Evolutionary conservation across 1,139 yeast species (phyloP).

Genomic region (Yamadazyma diospyri): DNA sequence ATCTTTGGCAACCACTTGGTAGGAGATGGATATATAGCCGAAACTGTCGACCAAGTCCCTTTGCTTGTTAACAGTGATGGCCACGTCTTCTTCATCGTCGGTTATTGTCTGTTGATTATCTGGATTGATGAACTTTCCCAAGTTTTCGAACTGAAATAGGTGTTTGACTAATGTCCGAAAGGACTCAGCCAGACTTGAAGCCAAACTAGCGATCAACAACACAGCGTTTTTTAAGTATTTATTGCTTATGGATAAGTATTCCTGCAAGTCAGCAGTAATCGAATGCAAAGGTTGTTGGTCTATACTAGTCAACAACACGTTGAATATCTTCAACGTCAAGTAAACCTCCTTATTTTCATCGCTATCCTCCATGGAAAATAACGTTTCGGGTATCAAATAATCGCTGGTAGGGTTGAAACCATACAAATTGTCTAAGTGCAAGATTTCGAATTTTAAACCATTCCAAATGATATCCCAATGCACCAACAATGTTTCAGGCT

Average conservation of each 20-base stretch:
- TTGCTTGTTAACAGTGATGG: conserved; percentile 51
- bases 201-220: conserved; percentile 54
- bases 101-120: conserved; percentile 12
- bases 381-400: conserved; percentile 28
- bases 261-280: conserved; percentile 54
- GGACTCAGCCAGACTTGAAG: conserved; percentile 31
- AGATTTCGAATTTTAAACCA: conserved; percentile 79
- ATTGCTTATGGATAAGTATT: conserved; percentile 47
- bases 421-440: conserved; percentile 55
- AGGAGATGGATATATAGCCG: conserved; percentile 47
- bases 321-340: conserved; percentile 49
- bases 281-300: conserved; percentile 23
- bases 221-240: conserved; percentile 61
- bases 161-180: conserved; percentile 46
- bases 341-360: conserved; percentile 41
- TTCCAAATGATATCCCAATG: conserved; percentile 83
- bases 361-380: conserved; percentile 28
- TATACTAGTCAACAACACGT: conserved; percentile 35
- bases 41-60: conserved; percentile 58
- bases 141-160: conserved; percentile 28
- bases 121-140: conserved; percentile 36
- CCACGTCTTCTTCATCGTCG: conserved; percentile 26
- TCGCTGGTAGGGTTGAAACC: conserved; percentile 26
- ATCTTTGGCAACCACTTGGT: conserved; percentile 12
- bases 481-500: conserved; percentile 41